phyloP scores from a whole-genome alignment of 257 asterid genomes.

The Rehmannia glutinosa region DNA sequence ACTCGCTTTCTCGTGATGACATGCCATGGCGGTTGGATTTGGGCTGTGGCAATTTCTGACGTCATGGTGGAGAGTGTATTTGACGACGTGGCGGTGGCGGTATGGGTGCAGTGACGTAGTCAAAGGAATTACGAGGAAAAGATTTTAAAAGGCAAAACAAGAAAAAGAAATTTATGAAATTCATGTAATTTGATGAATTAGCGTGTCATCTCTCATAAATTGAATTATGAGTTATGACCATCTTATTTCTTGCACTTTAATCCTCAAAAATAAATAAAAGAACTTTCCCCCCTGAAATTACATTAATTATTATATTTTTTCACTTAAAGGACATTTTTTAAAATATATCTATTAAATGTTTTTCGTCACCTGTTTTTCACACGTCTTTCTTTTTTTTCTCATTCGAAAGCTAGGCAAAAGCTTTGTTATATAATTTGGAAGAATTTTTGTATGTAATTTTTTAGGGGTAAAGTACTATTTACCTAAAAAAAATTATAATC shows the following conservation, averaged over 20 bases:
- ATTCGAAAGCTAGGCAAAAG: too few species aligned
- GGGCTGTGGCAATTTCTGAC: background rate
- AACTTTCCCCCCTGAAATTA: background rate
- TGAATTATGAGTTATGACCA: background rate
- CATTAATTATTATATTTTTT: too few species aligned
- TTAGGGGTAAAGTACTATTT: too few species aligned
- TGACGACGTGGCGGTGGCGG: background rate
- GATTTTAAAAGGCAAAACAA: background rate
- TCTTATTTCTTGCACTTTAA: background rate
- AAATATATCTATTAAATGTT: too few species aligned
- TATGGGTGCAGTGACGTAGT: background rate
- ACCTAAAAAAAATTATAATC: too few species aligned
- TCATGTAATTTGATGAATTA: background rate
- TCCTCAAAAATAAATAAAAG: background rate
- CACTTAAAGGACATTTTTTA: too few species aligned
- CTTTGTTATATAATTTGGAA: too few species aligned
- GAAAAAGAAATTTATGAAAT: background rate
- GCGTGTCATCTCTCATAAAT: too few species aligned
- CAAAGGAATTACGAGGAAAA: background rate
- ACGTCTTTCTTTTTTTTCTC: too few species aligned
- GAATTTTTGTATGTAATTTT: too few species aligned
- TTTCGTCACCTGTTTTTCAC: too few species aligned
- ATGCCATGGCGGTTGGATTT: background rate
- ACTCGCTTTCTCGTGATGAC: slow-evolving; percentile 18
- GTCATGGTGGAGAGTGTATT: background rate